Conservation (phyloP, 305 asterid genomes). For the Rubia peregrina region DNA sequence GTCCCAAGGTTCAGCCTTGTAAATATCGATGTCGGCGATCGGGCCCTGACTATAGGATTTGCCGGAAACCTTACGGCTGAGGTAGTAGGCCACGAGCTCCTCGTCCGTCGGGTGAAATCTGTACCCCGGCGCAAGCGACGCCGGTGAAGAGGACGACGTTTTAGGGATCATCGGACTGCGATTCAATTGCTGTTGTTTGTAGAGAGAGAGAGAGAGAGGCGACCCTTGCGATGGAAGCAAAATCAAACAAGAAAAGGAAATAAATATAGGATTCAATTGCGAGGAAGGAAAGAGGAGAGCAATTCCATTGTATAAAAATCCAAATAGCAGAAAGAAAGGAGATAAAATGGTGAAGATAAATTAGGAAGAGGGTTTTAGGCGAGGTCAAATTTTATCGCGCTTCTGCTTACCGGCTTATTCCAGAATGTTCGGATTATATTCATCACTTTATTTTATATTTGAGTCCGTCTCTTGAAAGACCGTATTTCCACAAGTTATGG, state of each 20-base stretch:
- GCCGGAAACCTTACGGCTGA: slow-evolving; percentile 69
- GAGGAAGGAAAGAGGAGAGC: background rate
- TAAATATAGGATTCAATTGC: background rate
- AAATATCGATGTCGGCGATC: slow-evolving; percentile 77
- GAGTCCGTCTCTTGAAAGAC: too few relatives aligned
- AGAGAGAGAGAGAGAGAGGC: background rate
- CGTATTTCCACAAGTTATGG: too few relatives aligned
- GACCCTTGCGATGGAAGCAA: background rate
- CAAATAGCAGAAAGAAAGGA: background rate
- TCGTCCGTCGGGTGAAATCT: slow-evolving; percentile 97
- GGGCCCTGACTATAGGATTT: slow-evolving; percentile 59
- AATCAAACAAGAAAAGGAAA: background rate
- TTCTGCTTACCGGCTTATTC: slow-evolving; percentile 6
- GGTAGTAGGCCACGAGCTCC: slow-evolving; percentile 84
- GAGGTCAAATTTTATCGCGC: background rate
- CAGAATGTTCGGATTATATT: slow-evolving; percentile 13
- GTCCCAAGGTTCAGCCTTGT: slow-evolving; percentile 96
- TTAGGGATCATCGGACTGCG: slow-evolving; percentile 10
- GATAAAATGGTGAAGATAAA: background rate
- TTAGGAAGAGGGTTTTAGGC: background rate
- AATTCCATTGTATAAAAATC: background rate
- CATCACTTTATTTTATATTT: too few relatives aligned
- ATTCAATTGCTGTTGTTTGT: background rate
- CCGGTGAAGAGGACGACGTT: slow-evolving; percentile 34
- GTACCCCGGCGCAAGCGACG: slow-evolving; percentile 83